Percentiles rank a stretch among this genome's conserved stretches.
Conservation (phyloP, 169 alveolate species). For the Blepharisma undulans region DNA sequence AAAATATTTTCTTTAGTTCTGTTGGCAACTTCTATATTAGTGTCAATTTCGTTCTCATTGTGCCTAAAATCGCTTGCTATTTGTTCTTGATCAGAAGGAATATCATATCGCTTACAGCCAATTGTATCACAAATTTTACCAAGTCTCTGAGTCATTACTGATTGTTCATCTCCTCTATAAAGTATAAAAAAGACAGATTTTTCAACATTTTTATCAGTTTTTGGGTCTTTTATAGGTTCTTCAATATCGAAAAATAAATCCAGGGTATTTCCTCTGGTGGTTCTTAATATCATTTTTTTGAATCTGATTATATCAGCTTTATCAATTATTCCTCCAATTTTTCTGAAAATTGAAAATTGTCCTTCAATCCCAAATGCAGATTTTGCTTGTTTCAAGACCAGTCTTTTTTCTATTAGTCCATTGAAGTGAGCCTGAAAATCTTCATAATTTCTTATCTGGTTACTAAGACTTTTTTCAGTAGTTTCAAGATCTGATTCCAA, state of each 20-base stretch:
- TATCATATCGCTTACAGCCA: conserved; percentile 50
- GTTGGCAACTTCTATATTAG: conserved; percentile 34
- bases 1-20: conserved; percentile 36
- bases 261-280: conserved; percentile 96
- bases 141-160: conserved; percentile 88
- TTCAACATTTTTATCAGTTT: conserved; percentile 58
- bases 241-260: conserved; percentile 89
- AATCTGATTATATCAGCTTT: conserved; percentile 91
- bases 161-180: conserved; percentile 88
- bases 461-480: conserved; percentile 50
- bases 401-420: conserved; percentile 59
- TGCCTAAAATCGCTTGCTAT: conserved; percentile 34
- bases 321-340: conserved; percentile 92
- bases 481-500: conserved; percentile 60
- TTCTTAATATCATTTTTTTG: conserved; percentile 94
- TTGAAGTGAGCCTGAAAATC: conserved; percentile 53
- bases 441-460: conserved; percentile 60
- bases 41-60: conserved; percentile 46
- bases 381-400: conserved; percentile 49
- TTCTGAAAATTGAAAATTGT: conserved; percentile 64
- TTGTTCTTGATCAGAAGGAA: conserved; percentile 44
- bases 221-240: conserved; percentile 70
- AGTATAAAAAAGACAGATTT: conserved; percentile 93
- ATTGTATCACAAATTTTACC: conserved; percentile 90
- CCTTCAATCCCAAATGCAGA: not conserved